Evolutionary conservation across 169 alveolate species (phyloP), one percentile per base, ranked within the genome.

Genomic region (Eimeria acervulina): DNA sequence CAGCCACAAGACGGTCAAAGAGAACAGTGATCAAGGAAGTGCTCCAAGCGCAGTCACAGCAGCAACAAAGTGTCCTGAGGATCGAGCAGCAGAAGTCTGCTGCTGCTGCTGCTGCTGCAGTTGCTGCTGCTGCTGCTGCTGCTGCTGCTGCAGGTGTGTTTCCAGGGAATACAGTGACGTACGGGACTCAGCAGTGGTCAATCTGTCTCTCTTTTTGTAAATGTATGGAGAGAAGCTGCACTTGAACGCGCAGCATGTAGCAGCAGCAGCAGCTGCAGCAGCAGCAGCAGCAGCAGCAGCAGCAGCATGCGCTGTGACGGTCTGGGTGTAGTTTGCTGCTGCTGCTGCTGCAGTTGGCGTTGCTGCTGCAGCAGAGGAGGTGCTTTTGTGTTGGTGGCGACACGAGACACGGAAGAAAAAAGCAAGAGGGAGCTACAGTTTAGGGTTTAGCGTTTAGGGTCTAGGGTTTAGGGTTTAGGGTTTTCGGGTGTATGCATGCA

Each of bases 231-330:
- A 13, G 19, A 52, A 52, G 66, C 66, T 52, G 66, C 66, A 52
- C 66, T 52, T 52, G 66, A 13, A 13, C 19, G 26, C 74, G 10
- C n/a, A 5, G 8, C 36, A 6, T 23, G 74, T 21, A 63, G 74
- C 74, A 63, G 74, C 74, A 63, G 74, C 74, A 63, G 74, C 74
- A 63, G 74, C 74, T 8, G 74, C 74, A 63, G 74, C 74, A 63
- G 83, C 83, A 36, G 83, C 47, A 72, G 47, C 83, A 72, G 83
- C 83, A 72, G 83, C 83, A 72, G 83, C 83, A 72, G 83, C 47
- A 10, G 74, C 44, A 72, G 83, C 44, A 72, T 72, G 44, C 44
- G 44, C 23, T 13, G 8, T n/a, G 3, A 63, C 74, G 31, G n/a
- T 63, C 74, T 63, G 83, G n/a, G n/a, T n/a, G n/a, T n/a, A n/a